These are phyloP conservation scores for Colletotrichum lini DNA, from an alignment of 2,329 filamentous ascomycete genomes.

Conservation along the genomic window DNA sequence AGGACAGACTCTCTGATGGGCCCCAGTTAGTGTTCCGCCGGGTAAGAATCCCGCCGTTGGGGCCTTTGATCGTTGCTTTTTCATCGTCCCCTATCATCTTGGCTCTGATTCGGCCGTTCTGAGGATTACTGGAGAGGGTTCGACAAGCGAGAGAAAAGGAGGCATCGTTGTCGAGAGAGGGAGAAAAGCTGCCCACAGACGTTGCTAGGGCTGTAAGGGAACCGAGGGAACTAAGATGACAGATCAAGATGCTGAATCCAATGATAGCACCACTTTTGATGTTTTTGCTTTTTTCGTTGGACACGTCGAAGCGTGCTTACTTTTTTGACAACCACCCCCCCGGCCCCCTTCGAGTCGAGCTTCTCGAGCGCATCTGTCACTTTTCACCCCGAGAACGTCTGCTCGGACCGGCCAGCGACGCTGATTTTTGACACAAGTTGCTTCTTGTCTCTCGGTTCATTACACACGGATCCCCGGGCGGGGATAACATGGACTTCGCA, in stretches of 20 bases:
- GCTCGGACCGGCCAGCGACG: not conserved
- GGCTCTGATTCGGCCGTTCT: too few relatives aligned
- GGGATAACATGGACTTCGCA: not conserved
- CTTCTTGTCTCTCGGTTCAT: slow-evolving; percentile 14
- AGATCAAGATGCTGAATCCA: not conserved
- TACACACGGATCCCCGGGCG: not conserved
- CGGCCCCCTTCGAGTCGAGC: not conserved
- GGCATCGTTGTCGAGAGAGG: not conserved
- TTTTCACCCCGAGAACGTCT: not conserved
- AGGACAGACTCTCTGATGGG: too few relatives aligned
- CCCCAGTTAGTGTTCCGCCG: too few relatives aligned
- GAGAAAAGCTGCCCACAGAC: not conserved
- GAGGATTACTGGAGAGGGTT: too few relatives aligned
- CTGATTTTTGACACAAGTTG: slow-evolving; percentile 12
- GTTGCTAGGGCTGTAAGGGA: slow-evolving; percentile 6
- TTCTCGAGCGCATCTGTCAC: not conserved
- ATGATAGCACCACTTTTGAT: not conserved
- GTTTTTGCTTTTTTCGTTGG: slow-evolving; percentile 7
- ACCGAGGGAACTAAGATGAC: not conserved
- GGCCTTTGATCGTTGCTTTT: too few relatives aligned
- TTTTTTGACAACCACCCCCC: not conserved
- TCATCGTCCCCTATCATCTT: too few relatives aligned
- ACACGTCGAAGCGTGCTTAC: not conserved
- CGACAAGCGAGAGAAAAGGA: not conserved
- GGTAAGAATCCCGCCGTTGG: too few relatives aligned